Percentiles rank a stretch among this genome's conserved stretches.
phyloP scores from a whole-genome alignment of 345 rosid genomes.

The Passiflora organensis region DNA sequence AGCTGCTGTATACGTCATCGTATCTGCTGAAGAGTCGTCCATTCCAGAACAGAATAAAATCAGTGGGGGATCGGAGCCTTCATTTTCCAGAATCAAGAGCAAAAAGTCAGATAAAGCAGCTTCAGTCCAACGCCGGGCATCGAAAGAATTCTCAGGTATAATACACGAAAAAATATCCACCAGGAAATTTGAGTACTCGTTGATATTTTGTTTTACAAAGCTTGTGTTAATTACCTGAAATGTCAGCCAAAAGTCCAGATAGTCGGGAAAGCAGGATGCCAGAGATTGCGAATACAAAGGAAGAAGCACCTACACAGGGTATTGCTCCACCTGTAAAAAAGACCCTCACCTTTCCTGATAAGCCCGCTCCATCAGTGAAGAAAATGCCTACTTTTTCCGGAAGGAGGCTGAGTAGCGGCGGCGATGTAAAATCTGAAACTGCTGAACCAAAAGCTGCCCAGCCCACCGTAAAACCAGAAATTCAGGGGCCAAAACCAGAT shows the following conservation, averaged over 20 bases:
- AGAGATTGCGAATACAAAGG: conserved; percentile 9
- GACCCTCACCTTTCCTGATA: conserved; percentile 23
- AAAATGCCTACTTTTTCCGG: conserved; percentile 8
- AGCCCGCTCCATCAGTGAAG: conserved; percentile 12
- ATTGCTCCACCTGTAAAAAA: conserved; percentile 27
- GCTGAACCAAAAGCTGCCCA: neutral
- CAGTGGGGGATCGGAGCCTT: conserved; percentile 7
- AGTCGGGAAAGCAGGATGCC: conserved; percentile 7
- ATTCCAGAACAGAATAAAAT: conserved; percentile 11
- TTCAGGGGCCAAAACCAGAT: conserved; percentile 14
- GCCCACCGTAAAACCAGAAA: conserved; percentile 3
- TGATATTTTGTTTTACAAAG: neutral
- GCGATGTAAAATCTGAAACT: conserved; percentile 14
- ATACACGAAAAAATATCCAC: neutral
- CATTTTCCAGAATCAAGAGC: conserved; percentile 23
- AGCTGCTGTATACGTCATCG: conserved; percentile 44
- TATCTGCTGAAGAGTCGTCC: conserved; percentile 13
- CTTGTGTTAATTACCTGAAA: conserved; percentile 17
- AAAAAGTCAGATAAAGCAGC: conserved; percentile 17
- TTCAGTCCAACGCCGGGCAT: conserved; percentile 7
- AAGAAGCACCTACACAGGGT: conserved; percentile 5
- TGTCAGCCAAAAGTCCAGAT: conserved; percentile 6
- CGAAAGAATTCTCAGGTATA: conserved; percentile 21
- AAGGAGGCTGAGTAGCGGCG: conserved; percentile 6
- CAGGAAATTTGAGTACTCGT: conserved; percentile 1